Conservation (phyloP, 164 flowering plant genomes). For the Aristolochia californica region DNA sequence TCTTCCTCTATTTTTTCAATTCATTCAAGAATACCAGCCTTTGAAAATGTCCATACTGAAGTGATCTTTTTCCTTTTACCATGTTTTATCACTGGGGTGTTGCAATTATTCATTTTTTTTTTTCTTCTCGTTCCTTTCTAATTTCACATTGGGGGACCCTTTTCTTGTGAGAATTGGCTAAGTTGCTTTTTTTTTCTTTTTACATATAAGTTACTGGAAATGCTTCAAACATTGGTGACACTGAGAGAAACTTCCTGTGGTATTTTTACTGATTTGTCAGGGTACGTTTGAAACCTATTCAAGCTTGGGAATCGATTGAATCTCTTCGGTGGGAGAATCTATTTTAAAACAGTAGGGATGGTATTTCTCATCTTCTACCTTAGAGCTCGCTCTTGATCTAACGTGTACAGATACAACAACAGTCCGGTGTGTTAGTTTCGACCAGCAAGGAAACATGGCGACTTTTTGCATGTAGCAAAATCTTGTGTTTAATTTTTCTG, state of each 20-base stretch:
- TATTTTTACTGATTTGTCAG: conserved; percentile 38
- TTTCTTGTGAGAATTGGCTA: too few species aligned
- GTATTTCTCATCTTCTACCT: conserved; percentile 7
- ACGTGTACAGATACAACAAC: neutral
- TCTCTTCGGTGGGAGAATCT: conserved; percentile 20
- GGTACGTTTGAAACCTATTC: conserved; percentile 69
- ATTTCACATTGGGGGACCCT: too few species aligned
- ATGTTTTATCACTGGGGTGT: neutral
- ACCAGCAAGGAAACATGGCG: conserved; percentile 4
- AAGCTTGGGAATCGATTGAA: conserved; percentile 82
- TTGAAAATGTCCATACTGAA: neutral
- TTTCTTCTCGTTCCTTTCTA: too few species aligned
- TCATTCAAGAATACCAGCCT: conserved; percentile 2
- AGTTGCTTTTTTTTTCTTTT: conserved; percentile 1
- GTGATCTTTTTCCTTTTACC: too few species aligned
- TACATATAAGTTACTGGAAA: neutral
- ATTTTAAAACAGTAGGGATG: too few species aligned
- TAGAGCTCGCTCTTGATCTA: conserved; percentile 7
- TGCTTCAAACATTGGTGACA: neutral
- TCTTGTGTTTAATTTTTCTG: neutral
- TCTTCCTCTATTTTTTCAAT: conserved; percentile 7
- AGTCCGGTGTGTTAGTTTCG: conserved; percentile 5
- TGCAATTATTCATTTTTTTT: neutral
- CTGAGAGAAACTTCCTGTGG: conserved; percentile 18
- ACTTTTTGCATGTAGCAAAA: too few species aligned